Base-by-base conservation (phyloP, 2,329 filamentous ascomycete genomes). In the Trichothecium roseum region DNA sequence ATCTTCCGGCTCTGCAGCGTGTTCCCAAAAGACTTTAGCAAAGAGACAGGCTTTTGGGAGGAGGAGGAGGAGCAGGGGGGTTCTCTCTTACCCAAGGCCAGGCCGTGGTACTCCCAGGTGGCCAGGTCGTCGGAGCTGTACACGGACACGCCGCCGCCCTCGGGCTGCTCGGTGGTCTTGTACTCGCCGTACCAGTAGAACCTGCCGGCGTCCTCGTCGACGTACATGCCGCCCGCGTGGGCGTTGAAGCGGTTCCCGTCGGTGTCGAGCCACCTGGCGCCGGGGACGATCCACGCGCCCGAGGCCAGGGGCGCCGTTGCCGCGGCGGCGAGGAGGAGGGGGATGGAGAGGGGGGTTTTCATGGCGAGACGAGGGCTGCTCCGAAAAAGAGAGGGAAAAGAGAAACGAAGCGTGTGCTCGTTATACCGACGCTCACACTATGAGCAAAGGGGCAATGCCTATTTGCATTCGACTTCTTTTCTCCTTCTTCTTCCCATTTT, bases 151-250 rank as follows among this genome's bases (percentile, higher is more conserved):
- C 74, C 74, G 0, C 71, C 74, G 8, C 74, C 74, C 45, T 79
- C 74, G 7, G 60, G 62, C 41, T 74, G 69, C 0, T 64, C 71
- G 43, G 78, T 51, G 9, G 63, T 54, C 53, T 79, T 79, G 54
- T 75, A 70, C 47, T 79, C 74, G 26, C 74, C 74, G 37, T 78
- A 78, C 62, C 66, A 68, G 54, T 67, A 78, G 49, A 74, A 79
- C 40, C 63, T 70, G 13, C 67, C 67, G 0, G 63, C 63, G 5
- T 63, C 60, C 28, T 67, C 52, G 28, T 78, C 71, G 1, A 69
- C 49, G 1, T 64, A 64, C 6, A 79, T 57, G 10, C 66, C 67
- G 1, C 74, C 74, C 2, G 74, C 75, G 47, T 80, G 74, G 1
- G 74, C 74, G 35, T 75, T 78, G 36, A 78, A 66, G 10, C 76